A percentile compares a stretch with the other conserved stretches of the same genome.
These are phyloP conservation scores for Aspergillus cristatus DNA, from an alignment of 495 filamentous ascomycete genomes.

Conservation along the genomic window DNA sequence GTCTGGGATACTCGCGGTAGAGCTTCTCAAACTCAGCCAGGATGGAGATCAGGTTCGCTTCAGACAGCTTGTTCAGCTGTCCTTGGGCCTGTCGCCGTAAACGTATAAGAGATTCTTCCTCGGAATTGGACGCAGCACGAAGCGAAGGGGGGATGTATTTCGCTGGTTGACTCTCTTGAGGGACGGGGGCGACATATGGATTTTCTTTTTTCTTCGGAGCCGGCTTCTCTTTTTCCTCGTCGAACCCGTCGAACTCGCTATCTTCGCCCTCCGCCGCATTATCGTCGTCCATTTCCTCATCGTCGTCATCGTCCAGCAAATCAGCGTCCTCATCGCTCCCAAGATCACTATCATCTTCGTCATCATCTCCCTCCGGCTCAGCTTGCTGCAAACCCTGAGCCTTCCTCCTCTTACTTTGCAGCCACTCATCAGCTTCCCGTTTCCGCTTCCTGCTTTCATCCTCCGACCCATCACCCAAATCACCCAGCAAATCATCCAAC, in stretches of 20 bases:
- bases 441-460: conserved; percentile 45
- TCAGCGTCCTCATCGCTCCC: conserved; percentile 15
- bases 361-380: conserved; percentile 16
- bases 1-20: conserved; percentile 70
- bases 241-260: conserved; percentile 32
- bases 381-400: conserved; percentile 32
- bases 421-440: conserved; percentile 45
- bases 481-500: conserved; percentile 68
- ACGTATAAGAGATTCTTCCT: conserved; percentile 57
- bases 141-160: conserved; percentile 90
- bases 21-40: conserved; percentile 71
- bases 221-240: conserved; percentile 21
- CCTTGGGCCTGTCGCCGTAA: conserved; percentile 77
- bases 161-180: conserved; percentile 15
- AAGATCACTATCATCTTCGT: conserved; percentile 16
- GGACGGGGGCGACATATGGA: conserved; percentile 50
- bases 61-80: conserved; percentile 84
- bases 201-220: conserved; percentile 45
- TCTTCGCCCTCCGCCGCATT: conserved; percentile 18
- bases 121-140: conserved; percentile 50
- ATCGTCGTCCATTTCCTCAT: conserved; percentile 26
- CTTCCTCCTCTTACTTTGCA: conserved; percentile 60
- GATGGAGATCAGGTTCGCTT: conserved; percentile 76
- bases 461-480: conserved; percentile 46
- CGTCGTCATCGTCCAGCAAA: conserved; percentile 8